Percentiles rank a stretch among this genome's conserved stretches.
Evolutionary conservation across 306 rosid genomes (phyloP).

Genomic region (Casuarina cunninghamiana): DNA sequence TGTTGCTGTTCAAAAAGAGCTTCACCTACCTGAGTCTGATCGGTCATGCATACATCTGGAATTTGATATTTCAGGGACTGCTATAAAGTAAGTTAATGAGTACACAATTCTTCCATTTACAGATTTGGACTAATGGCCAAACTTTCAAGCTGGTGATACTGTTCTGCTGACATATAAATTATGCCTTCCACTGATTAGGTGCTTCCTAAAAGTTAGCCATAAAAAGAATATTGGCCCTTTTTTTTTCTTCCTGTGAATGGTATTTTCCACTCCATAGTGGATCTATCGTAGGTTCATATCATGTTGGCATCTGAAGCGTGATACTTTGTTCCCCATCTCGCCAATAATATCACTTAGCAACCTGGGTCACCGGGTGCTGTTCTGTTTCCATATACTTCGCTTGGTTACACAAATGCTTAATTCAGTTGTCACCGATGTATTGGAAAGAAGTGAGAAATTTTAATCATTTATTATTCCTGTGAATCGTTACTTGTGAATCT

Average conservation of each 20-base stretch:
- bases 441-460: neutral
- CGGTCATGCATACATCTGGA: slow-evolving; percentile 94
- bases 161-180: neutral
- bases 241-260: neutral
- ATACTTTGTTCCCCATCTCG: neutral
- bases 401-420: neutral
- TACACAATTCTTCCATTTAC: slow-evolving; percentile 9
- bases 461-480: too few relatives aligned
- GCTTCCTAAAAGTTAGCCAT: neutral
- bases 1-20: slow-evolving; percentile 75
- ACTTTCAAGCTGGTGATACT: slow-evolving; percentile 5
- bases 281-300: neutral
- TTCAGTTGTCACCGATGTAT: neutral
- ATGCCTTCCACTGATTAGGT: neutral
- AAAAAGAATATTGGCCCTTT: neutral
- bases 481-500: neutral
- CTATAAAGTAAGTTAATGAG: slow-evolving; percentile 54
- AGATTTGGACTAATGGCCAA: neutral
- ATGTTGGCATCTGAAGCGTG: neutral
- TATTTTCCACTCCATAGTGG: neutral
- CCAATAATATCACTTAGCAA: neutral
- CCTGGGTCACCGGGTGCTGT: neutral
- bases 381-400: neutral
- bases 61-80: slow-evolving; percentile 69
- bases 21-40: slow-evolving; percentile 75